These are phyloP conservation scores for Saprolegnia parasitica DNA, from an alignment of 352 stramenopile genomes.

Conservation along the genomic window DNA sequence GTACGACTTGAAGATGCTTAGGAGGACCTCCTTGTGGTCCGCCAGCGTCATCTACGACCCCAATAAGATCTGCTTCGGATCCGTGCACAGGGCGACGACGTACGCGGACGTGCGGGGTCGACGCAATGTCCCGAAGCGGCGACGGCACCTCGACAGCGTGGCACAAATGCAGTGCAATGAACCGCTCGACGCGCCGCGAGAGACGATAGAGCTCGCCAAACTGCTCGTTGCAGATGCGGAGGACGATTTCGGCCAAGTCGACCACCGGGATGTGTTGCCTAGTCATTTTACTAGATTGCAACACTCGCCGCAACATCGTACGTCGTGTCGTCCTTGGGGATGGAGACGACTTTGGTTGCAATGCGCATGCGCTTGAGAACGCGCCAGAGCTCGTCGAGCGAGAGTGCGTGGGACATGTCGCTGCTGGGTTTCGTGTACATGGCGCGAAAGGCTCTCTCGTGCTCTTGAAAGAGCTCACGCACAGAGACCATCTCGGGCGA, in stretches of 20 bases:
- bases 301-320: background rate
- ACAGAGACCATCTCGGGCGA: constrained; percentile 45
- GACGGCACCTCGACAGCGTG: constrained; percentile 49
- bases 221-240: constrained; percentile 75
- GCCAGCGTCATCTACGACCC: constrained; percentile 37
- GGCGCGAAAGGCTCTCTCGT: constrained; percentile 48
- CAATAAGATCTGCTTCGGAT: background rate
- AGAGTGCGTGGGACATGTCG: constrained; percentile 44
- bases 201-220: constrained; percentile 50
- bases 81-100: background rate
- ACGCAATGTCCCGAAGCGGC: constrained; percentile 51
- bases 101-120: constrained; percentile 42
- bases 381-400: constrained; percentile 65
- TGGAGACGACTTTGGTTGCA: constrained; percentile 48
- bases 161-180: constrained; percentile 47
- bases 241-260: constrained; percentile 55
- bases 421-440: constrained; percentile 49
- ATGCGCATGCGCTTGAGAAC: constrained; percentile 58
- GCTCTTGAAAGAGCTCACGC: constrained; percentile 42
- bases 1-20: constrained; percentile 69
- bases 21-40: constrained; percentile 52
- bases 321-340: constrained; percentile 53
- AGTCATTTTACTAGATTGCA: constrained; percentile 29
- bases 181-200: constrained; percentile 58
- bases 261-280: constrained; percentile 59